Evolutionary conservation across 2,329 filamentous ascomycete genomes (phyloP), one percentile per base, ranked within the genome.

Genomic region (Daldinia sp.): DNA sequence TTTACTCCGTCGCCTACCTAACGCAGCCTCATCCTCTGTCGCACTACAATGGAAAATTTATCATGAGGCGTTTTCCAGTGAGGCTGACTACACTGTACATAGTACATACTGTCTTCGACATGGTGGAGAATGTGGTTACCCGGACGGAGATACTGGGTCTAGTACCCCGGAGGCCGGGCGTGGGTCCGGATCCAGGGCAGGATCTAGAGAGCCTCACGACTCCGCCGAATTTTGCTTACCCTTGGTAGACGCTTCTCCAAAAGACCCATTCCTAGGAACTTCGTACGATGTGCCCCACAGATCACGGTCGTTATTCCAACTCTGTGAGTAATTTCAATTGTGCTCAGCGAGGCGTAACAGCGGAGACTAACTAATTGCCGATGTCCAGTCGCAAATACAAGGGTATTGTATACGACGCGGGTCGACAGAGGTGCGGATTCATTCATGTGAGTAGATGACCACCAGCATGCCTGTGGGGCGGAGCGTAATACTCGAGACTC

Each of bases 101-200:
- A 81, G 80, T 65, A 80, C 79, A 61, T 80, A 78, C 63, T 82
- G 80, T 67, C 77, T 81, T 65, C 79, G 80, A 56, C 78, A 76
- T 58, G 80, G 80, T 61, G 78, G 75, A 70, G 78, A 78, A 65
- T 81, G 80, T 72, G 75, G 68, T 34, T 77, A 76, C 39, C 60
- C 68, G 58, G 68, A 73, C 43, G 65, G 67, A 34, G 70, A 68
- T 15, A 52, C 67, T 47, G 68, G 53, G 50, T 67, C 68, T 41
- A 61, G 56, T 29, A 58, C 58, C 52, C 58, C 64, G 23, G 58
- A 65, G 53, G 47, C 60, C 62, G 61, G 61, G 45, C 53, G 53
- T 59, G 58, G 67, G 25, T 50, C 64, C 35, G 64, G 60, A 62
- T 61, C 69, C 41, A 54, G 66, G 53, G 63, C 52, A 51, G 58